Evolutionary conservation across 2,329 filamentous ascomycete species (phyloP), one percentile per base, ranked within the genome.

Genomic region (Coniochaeta ligniaria): DNA sequence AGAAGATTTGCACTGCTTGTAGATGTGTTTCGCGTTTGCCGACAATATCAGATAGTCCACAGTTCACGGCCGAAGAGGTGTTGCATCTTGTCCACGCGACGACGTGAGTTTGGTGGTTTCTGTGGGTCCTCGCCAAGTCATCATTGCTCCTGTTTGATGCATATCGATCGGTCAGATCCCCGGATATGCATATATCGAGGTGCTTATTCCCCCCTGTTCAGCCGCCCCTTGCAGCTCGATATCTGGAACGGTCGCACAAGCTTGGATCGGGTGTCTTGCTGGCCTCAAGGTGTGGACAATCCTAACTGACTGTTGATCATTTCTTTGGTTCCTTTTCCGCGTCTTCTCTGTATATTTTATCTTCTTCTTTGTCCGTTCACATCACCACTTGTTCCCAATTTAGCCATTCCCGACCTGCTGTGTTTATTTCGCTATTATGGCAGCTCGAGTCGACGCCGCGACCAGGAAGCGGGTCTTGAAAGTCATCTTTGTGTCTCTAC

Each of bases 401-500:
- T 36, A 36, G 12, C 35, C 35, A n/a, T 36, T 36, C 12, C 3
- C 35, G 35, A 36, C 6, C 35, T 36, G 35, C 35, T 36, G 35
- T 47, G 43, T 52, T 24, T 31, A n/a, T 52, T 17, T 26, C 22
- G 24, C 6, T n/a, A 47, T n/a, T 24, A 80, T 80, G 78, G 74
- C 78, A 50, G 61, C 68, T 14, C 62, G 69, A 4, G 76, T 85
- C 35, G 81, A 84, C 66, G 74, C 81, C 56, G 73, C 75, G 60
- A 80, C 79, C 73, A 86, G 93, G 63, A 96, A 91, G 77, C 88
- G 82, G 77, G 92, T 97, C 65, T 80, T 98, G 64, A 88, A 83
- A 69, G 92, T 98, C 67, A 85, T 98, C 64, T 93, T 96, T 74
- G 81, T 95, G 63, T 97, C 94, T 59, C 81, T 98, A 45, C 82